Percentiles rank a stretch among this genome's conserved stretches.
These are phyloP conservation scores for Tolypocladium tropicale DNA, from an alignment of 2,329 filamentous ascomycete species.

Conservation along the genomic window DNA sequence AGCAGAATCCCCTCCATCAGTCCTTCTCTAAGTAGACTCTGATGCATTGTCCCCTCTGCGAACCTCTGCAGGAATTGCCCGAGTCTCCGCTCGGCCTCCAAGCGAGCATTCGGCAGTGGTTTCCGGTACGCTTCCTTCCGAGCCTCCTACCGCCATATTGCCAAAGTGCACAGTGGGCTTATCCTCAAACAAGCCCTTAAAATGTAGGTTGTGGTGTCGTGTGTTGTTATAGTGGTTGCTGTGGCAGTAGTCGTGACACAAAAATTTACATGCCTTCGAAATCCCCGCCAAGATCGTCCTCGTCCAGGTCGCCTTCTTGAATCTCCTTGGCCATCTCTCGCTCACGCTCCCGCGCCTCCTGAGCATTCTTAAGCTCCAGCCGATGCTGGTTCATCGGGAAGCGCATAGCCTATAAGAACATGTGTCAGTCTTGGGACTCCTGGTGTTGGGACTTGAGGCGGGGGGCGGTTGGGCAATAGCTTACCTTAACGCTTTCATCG, in stretches of 20 bases:
- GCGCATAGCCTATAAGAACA: conserved; percentile 66
- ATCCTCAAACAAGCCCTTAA: neutral
- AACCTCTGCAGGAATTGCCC: neutral
- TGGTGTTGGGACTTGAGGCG: conserved; percentile 10
- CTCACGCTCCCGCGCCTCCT: conserved; percentile 94
- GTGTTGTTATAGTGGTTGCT: conserved; percentile 1
- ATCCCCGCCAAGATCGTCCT: conserved; percentile 89
- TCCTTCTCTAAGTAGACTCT: neutral
- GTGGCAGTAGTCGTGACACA: conserved; percentile 3
- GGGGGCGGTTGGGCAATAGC: no score
- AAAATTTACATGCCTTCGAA: conserved; percentile 80
- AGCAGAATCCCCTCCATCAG: neutral
- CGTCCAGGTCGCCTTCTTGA: conserved; percentile 91
- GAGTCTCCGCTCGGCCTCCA: no score
- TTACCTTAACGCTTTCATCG: conserved; percentile 95
- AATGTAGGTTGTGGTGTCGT: neutral
- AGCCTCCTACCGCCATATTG: neutral
- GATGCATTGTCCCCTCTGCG: neutral
- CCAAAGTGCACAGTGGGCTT: neutral
- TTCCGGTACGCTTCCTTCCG: no score
- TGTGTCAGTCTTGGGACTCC: neutral
- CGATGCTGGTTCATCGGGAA: conserved; percentile 99
- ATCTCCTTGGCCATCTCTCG: conserved; percentile 98
- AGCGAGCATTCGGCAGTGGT: no score
- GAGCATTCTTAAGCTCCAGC: conserved; percentile 92